phyloP scores from a whole-genome alignment of 495 filamentous ascomycete genomes.

The Hypoxylon cercidicola region DNA sequence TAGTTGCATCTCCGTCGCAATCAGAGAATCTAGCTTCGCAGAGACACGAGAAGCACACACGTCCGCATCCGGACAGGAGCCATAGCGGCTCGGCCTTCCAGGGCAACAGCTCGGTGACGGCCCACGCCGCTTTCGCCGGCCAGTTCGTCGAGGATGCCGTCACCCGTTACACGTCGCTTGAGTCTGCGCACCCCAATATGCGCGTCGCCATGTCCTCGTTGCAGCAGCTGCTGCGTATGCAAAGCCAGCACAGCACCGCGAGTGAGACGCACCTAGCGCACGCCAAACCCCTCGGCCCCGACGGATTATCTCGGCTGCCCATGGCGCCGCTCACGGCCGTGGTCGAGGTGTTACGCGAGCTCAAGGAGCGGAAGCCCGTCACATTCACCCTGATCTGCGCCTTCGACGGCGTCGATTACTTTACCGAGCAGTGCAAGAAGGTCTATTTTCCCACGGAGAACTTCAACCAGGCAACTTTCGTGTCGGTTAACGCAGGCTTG shows the following conservation, averaged over 20 bases:
- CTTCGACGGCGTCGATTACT: slow-evolving; percentile 56
- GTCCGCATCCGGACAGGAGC: slow-evolving; percentile 30
- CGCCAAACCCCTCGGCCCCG: slow-evolving; percentile 51
- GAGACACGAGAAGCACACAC: neutral
- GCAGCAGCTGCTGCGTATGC: slow-evolving; percentile 63
- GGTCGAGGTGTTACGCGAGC: slow-evolving; percentile 56
- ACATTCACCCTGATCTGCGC: slow-evolving; percentile 47
- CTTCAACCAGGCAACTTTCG: slow-evolving; percentile 61
- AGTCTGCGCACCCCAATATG: slow-evolving; percentile 58
- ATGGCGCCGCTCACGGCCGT: slow-evolving; percentile 63
- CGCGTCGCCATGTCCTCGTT: slow-evolving; percentile 62
- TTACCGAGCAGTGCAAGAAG: slow-evolving; percentile 61
- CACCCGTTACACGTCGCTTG: slow-evolving; percentile 57
- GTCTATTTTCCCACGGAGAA: slow-evolving; percentile 68
- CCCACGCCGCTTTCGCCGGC: slow-evolving; percentile 68
- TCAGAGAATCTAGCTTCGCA: neutral
- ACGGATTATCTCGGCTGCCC: slow-evolving; percentile 56
- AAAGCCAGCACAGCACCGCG: slow-evolving; percentile 43
- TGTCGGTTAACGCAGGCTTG: slow-evolving; percentile 62
- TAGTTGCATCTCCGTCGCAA: neutral
- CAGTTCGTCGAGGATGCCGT: slow-evolving; percentile 68
- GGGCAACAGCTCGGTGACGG: slow-evolving; percentile 64
- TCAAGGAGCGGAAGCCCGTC: slow-evolving; percentile 42
- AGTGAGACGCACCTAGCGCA: slow-evolving; percentile 55
- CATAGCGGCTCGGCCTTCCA: slow-evolving; percentile 58